Evolutionary conservation across 73 alveolate species (phyloP).

Genomic region (Tetrahymena thermophila): DNA sequence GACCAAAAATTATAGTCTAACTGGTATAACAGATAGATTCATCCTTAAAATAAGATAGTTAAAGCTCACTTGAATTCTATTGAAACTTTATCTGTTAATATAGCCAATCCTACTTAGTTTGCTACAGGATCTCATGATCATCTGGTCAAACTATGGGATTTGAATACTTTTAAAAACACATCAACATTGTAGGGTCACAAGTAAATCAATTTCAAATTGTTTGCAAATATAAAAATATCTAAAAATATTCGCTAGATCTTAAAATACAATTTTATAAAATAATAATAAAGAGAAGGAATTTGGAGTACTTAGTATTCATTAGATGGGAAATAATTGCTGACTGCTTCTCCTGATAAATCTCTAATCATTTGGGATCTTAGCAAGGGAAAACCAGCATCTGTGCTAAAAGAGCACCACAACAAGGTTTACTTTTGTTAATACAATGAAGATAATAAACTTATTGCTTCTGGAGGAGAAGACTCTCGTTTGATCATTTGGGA

Average conservation of each 20-base stretch:
- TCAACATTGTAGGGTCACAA: background rate
- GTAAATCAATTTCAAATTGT: background rate
- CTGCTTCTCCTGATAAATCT: background rate
- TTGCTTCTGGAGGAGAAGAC: background rate
- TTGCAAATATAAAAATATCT: background rate
- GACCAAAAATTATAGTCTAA: background rate
- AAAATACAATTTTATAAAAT: background rate
- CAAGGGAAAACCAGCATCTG: background rate
- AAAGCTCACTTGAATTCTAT: background rate
- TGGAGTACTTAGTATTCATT: background rate
- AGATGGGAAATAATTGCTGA: background rate
- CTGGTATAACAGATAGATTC: constrained; percentile 1
- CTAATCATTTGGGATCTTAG: background rate
- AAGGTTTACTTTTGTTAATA: background rate
- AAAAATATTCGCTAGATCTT: background rate
- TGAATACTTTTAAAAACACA: background rate
- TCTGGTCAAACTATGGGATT: background rate
- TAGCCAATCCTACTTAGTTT: background rate
- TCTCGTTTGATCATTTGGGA: constrained; percentile 1
- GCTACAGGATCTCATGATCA: background rate
- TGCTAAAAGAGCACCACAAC: background rate
- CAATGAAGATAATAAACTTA: background rate
- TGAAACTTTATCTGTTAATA: background rate
- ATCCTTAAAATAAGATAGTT: background rate
- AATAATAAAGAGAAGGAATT: background rate